Evolutionary conservation across 1,284 basidiomycete species (phyloP), one percentile per base, ranked within the genome.

Genomic region (Grifola frondosa): DNA sequence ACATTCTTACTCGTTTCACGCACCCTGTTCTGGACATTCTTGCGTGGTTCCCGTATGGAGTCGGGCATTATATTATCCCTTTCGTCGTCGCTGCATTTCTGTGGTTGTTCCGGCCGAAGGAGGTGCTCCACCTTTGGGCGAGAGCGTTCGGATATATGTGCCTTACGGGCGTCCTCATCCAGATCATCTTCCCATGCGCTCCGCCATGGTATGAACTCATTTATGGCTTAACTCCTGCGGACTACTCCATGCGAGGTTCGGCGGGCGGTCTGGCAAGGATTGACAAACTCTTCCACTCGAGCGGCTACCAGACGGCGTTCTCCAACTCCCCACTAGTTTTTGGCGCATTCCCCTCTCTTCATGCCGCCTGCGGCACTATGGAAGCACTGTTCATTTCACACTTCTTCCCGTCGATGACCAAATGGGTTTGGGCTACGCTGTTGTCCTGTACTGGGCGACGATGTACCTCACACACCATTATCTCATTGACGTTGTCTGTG

Each of bases 381-480:
- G 91, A 93, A 57, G 95, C 95, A 0, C 77, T 99, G 30, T 96
- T 97, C 75, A 70, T 97, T 50, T 84, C 88, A 23, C 94, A 99
- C 69, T 98, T 98, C 69, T 99, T 98, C 81, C 91, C 92, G 0
- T 71, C 75, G 52, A 76, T 76, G 15, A 75, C 78, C 12, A 69
- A 69, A 42, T 80, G 79, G 51, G 84, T 87, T 47, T 98, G 93
- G 92, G 71, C 68, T 98, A 99, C 66, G 83, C 84, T 2, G 83
- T 80, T n/a, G 71, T 92, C 24, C 78, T 99, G 2, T 99, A 97
- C 67, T 98, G 95, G 96, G 87, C 90, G 19, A 99, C 96, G 24
- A 99, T 99, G 96, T 97, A 97, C 72, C 83, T 96, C 56, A 92
- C 90, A 5, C 94, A 97, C 64, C 93, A 98, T 71, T 99, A 98